phyloP scores from a whole-genome alignment of 2,329 filamentous ascomycete genomes.

The Dothidotthia symphoricarpi region DNA sequence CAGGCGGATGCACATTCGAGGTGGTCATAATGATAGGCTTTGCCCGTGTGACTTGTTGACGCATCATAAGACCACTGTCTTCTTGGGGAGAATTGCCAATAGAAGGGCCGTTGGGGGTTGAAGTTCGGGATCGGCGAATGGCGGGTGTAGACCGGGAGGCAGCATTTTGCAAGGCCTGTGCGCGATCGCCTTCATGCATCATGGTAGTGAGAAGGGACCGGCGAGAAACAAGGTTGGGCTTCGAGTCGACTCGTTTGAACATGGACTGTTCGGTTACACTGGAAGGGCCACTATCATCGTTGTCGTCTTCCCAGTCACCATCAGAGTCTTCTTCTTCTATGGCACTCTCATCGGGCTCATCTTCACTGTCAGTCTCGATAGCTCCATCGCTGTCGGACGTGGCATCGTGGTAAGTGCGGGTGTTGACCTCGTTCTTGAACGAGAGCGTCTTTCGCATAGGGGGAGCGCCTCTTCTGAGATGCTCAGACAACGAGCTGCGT shows the following conservation, averaged over 20 bases:
- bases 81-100: conserved; percentile 58
- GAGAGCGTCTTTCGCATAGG: conserved; percentile 71
- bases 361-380: conserved; percentile 59
- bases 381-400: conserved; percentile 59
- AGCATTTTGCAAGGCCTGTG: conserved; percentile 65
- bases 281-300: conserved; percentile 75
- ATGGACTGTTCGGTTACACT: conserved; percentile 76
- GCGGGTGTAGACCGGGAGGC: conserved; percentile 58
- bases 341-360: conserved; percentile 57
- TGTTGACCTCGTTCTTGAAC: conserved; percentile 73
- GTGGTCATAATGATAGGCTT: conserved; percentile 78
- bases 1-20: conserved; percentile 67
- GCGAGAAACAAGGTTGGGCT: conserved; percentile 77
- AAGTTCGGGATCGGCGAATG: conserved; percentile 61
- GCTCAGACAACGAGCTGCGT: conserved; percentile 57
- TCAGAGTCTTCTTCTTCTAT: conserved; percentile 60
- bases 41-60: conserved; percentile 60
- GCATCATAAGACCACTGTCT: conserved; percentile 58
- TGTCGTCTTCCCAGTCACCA: conserved; percentile 59
- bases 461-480: conserved; percentile 49
- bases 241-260: conserved; percentile 90
- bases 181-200: conserved; percentile 76
- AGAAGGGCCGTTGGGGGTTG: conserved; percentile 66
- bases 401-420: conserved; percentile 60
- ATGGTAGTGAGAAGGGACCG: conserved; percentile 87